Evolutionary conservation across 169 alveolate species (phyloP), one percentile per base, ranked within the genome.

Genomic region (Plasmodium chabaudi): DNA sequence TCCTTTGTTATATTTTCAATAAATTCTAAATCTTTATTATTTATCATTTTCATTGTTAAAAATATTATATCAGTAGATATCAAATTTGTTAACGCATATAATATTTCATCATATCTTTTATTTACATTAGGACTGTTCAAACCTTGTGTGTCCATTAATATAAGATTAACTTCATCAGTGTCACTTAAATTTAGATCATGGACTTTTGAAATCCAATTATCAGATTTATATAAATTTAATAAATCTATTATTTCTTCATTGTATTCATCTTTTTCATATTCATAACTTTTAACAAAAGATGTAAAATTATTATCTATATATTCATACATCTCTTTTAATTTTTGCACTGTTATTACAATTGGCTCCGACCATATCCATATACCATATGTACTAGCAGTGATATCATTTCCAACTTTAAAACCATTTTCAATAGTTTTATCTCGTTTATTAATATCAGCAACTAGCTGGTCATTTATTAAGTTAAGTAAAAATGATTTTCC

Each of bases 281-380:
- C 91, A 70, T 82, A 75, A 47, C 70, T 89, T 69, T 89, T 92
- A 21, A 71, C 75, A 79, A 70, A 77, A 47, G 44, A 23, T 12
- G 75, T 64, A 61, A 70, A 88, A 47, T 72, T 61, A 1, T 72
- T 56, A 25, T 68, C 72, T 25, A 88, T 56, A 71, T 70, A 75
- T 27, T 91, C 88, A 71, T 82, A 87, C 59, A 86, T 69, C 46
- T 86, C 60, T 70, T 51, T 68, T 86, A 86, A 70, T 13, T 65
- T 77, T 3, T 59, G 60, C 7, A 82, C 92, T 46, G 60, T 90
- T 12, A 94, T 60, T 71, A 70, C 69, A 25, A 94, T 79, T 25
- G 96, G 96, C 25, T 87, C 87, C 3, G 95, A 90, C 94, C 94
- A 94, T 68, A 92, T 86, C 96, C 96, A 94, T 68, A 94, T 94